phyloP scores from a whole-genome alignment of 2,329 filamentous ascomycete species.

The Emericellopsis atlantica region DNA sequence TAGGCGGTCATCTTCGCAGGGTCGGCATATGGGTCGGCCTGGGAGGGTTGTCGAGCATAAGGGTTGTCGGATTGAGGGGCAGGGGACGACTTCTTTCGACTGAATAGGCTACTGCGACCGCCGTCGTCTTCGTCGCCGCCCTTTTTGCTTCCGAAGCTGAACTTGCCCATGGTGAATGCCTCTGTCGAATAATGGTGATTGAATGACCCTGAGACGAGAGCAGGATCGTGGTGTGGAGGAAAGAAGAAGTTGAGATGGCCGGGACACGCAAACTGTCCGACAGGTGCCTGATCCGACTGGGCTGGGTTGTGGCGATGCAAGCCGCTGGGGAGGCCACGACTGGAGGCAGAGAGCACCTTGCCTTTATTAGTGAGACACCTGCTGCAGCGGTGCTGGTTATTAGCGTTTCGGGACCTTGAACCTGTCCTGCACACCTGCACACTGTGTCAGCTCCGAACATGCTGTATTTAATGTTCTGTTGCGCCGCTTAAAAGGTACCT shows the following conservation, averaged over 20 bases:
- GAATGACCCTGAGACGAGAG: background rate
- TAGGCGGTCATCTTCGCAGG: slow-evolving; percentile 30
- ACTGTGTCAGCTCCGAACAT: no score
- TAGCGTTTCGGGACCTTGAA: no score
- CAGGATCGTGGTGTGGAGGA: background rate
- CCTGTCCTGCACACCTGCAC: no score
- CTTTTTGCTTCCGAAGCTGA: slow-evolving; percentile 37
- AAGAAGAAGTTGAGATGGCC: background rate
- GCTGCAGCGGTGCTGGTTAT: no score
- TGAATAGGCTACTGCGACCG: slow-evolving; percentile 36
- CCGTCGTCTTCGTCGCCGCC: slow-evolving; percentile 38
- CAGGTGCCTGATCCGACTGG: no score
- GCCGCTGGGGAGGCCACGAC: no score
- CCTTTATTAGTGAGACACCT: no score
- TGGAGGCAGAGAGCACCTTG: no score
- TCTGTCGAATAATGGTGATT: background rate
- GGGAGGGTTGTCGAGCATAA: slow-evolving; percentile 37
- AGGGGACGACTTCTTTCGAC: slow-evolving; percentile 37
- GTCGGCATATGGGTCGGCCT: slow-evolving; percentile 39
- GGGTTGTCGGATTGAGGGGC: slow-evolving; percentile 38
- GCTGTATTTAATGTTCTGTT: no score
- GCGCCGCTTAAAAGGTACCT: no score
- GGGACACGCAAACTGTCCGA: background rate
- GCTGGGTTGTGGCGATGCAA: no score
- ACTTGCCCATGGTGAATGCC: slow-evolving; percentile 38